phyloP scores from a whole-genome alignment of 139 green algal species.

The Ulvella scutata region DNA sequence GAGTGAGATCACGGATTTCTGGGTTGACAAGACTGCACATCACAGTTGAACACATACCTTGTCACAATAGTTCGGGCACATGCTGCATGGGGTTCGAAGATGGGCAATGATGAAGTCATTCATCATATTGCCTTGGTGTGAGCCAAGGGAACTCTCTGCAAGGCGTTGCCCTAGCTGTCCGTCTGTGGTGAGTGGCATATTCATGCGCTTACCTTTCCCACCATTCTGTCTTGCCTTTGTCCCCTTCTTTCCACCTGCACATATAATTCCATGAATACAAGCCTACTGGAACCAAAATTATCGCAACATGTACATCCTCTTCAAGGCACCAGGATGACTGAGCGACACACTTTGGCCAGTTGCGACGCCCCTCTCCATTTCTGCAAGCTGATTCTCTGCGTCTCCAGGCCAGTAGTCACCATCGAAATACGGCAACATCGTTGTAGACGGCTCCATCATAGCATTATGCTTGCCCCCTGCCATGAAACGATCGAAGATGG shows the following conservation, averaged over 20 bases:
- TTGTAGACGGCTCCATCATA: constrained; percentile 35
- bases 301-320: too few species aligned
- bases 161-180: constrained; percentile 65
- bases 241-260: not conserved
- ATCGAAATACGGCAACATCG: constrained; percentile 88
- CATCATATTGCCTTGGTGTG: constrained; percentile 58
- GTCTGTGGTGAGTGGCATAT: constrained; percentile 24
- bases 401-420: constrained; percentile 97
- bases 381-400: constrained; percentile 32
- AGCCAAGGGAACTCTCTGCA: constrained; percentile 51
- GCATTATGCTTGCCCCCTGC: constrained; percentile 57
- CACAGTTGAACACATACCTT: not conserved
- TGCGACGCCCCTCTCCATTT: constrained; percentile 4
- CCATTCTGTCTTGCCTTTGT: constrained; percentile 28
- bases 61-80: constrained; percentile 54
- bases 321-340: too few species aligned
- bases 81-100: constrained; percentile 74
- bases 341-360: too few species aligned
- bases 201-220: constrained; percentile 39
- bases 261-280: too few species aligned
- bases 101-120: constrained; percentile 98
- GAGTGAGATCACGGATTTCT: too few species aligned
- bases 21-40: not conserved
- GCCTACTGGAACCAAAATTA: too few species aligned
- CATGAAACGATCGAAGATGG: constrained; percentile 93